Evolutionary conservation across 306 rosid genomes (phyloP).

Genomic region (Quercus cerris): DNA sequence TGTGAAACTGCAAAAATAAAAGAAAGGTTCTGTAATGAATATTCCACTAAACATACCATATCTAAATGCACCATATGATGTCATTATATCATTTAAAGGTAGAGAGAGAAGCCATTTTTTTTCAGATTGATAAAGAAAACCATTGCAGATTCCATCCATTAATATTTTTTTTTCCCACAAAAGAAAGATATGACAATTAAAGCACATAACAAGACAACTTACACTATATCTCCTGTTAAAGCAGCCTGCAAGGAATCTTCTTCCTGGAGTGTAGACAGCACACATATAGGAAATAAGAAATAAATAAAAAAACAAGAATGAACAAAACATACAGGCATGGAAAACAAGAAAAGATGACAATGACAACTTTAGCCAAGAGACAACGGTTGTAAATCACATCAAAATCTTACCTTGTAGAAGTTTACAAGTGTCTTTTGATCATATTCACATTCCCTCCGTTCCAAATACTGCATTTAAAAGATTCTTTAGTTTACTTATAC

Average conservation of each 20-base stretch:
- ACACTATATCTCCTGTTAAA: slow-evolving; percentile 77
- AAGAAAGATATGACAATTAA: not conserved
- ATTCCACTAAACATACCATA: not conserved
- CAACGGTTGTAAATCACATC: not conserved
- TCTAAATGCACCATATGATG: not conserved
- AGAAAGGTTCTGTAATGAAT: slow-evolving; percentile 16
- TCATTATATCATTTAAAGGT: not conserved
- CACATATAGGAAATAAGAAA: not conserved
- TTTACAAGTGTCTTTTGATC: slow-evolving; percentile 49
- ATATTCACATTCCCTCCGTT: slow-evolving; percentile 78
- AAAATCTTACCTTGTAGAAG: slow-evolving; percentile 57
- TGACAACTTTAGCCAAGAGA: not conserved
- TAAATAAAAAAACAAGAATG: too few relatives aligned
- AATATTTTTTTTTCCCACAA: not conserved
- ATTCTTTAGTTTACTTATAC: not conserved
- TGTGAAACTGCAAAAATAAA: slow-evolving; percentile 59
- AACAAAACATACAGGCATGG: not conserved
- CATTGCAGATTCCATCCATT: not conserved
- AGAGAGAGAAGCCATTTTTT: not conserved
- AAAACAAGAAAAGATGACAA: not conserved
- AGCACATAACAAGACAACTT: slow-evolving; percentile 24
- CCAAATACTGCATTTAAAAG: slow-evolving; percentile 64
- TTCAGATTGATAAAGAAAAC: not conserved
- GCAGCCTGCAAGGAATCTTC: slow-evolving; percentile 49
- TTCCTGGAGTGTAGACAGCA: slow-evolving; percentile 42